Evolutionary conservation across 352 stramenopile genomes (phyloP), one percentile per base, ranked within the genome.

Genomic region (Phytophthora cryptogea): DNA sequence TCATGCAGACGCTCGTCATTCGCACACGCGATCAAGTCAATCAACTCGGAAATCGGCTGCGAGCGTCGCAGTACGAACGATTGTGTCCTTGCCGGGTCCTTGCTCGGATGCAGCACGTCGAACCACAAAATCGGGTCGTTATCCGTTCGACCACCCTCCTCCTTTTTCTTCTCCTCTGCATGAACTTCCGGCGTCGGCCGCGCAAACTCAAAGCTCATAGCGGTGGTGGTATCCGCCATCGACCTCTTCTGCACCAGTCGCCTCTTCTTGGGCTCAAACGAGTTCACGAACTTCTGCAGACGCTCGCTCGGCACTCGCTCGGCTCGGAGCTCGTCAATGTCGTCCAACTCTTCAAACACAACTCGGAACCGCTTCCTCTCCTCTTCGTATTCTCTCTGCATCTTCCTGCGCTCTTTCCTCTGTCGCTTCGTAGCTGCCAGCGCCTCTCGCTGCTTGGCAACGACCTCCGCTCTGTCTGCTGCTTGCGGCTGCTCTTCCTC

Each of bases 31-130:
- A 92, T 64, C 14, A 81, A 59, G 41, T 92, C 83, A 8, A 89
- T 57, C 6, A 90, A 55, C 30, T 87, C 74, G 0, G 57, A 69
- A 14, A 92, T 55, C 2, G 31, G 60, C 54, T 88, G 77, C 3
- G 80, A 90, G n/a, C 71, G 58, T 17, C 76, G 74, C 47, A 92
- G 77, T 10, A 92, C 60, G 35, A 92, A 92, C 30, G 78, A 88
- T 60, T 92, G 83, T 6, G 83, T 90, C 28, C 70, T 72, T 0
- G 74, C 58, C 9, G 80, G 77, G 27, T 89, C 76, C 47, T 90
- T 90, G 36, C 70, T 83, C 26, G 83, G 68, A 62, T 92, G 83
- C 33, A 90, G 69, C 42, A 92, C 78, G 39, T 92, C 83, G 26
- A 90, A 66, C 78, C 78, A 89, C 51, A 89, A 45, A 39, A 92